A percentile compares a stretch with the other conserved stretches of the same genome.
These are phyloP conservation scores for Capsella rubella DNA, from an alignment of 441 rosid genomes.

Conservation along the genomic window DNA sequence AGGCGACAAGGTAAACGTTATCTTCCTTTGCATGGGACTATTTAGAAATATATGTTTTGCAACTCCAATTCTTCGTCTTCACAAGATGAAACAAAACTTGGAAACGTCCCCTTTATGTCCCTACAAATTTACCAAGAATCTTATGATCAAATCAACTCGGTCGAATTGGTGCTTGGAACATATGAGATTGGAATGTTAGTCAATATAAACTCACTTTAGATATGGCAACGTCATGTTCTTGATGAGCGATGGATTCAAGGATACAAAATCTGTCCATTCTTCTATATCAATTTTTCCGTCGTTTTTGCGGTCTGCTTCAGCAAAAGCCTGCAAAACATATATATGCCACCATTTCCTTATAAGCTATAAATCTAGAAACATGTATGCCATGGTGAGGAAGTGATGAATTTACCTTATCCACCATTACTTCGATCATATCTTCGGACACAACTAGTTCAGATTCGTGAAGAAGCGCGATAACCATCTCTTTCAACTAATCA, in stretches of 20 bases:
- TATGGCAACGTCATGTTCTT: slow-evolving; percentile 88
- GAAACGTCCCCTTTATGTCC: slow-evolving; percentile 81
- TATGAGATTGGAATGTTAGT: background rate
- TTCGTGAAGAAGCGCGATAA: slow-evolving; percentile 83
- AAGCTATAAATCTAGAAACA: too few relatives aligned
- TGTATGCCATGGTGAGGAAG: background rate
- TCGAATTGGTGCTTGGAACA: too few relatives aligned
- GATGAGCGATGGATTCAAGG: slow-evolving; percentile 66
- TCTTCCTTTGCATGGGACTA: background rate
- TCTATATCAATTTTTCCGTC: slow-evolving; percentile 76
- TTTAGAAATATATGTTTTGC: slow-evolving; percentile 30
- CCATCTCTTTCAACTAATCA: slow-evolving; percentile 86
- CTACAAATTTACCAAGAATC: slow-evolving; percentile 47
- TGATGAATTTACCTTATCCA: slow-evolving; percentile 64
- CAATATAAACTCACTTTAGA: slow-evolving; percentile 55
- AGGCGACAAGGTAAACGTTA: background rate
- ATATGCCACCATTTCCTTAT: background rate
- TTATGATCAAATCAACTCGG: slow-evolving; percentile 8
- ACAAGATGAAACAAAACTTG: slow-evolving; percentile 65
- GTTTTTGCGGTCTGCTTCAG: slow-evolving; percentile 63
- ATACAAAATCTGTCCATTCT: slow-evolving; percentile 81
- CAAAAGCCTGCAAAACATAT: slow-evolving; percentile 54
- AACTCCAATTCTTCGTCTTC: slow-evolving; percentile 67
- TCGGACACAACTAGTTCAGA: slow-evolving; percentile 74
- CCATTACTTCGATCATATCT: slow-evolving; percentile 70